phyloP scores from a whole-genome alignment of 306 rosid genomes.

The Ormosia emarginata region DNA sequence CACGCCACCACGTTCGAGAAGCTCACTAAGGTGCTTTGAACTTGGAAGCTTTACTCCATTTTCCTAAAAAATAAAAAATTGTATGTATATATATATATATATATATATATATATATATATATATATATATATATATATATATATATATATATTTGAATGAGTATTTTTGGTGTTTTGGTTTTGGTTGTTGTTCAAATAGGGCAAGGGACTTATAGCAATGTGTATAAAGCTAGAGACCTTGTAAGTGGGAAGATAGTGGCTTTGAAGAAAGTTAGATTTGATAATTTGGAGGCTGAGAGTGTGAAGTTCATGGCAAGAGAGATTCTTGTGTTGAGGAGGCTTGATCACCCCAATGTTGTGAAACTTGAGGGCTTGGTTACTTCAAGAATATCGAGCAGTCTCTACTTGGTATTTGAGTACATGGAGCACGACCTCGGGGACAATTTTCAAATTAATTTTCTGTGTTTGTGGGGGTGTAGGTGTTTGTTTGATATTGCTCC shows the following conservation, averaged over 20 bases:
- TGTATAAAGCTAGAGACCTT: constrained; percentile 83
- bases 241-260: constrained; percentile 78
- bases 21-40: constrained; percentile 59
- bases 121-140: no score
- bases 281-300: constrained; percentile 80
- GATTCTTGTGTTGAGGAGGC: constrained; percentile 70
- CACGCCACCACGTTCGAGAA: constrained; percentile 87
- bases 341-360: constrained; percentile 89
- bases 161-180: background rate
- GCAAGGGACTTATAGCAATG: constrained; percentile 95
- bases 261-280: constrained; percentile 88
- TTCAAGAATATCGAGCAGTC: constrained; percentile 84
- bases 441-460: constrained; percentile 7
- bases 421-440: constrained; percentile 91
- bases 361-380: constrained; percentile 89
- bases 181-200: constrained; percentile 56
- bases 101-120: no score
- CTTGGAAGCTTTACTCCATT: background rate
- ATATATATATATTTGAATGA: background rate
- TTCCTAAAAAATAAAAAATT: background rate
- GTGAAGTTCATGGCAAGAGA: constrained; percentile 94
- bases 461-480: background rate
- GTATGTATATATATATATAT: no score
- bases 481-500: background rate
- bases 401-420: constrained; percentile 82